A percentile compares a stretch with the other conserved stretches of the same genome.
phyloP scores from a whole-genome alignment of 352 stramenopile genomes.

The Phytophthora pistaciae region DNA sequence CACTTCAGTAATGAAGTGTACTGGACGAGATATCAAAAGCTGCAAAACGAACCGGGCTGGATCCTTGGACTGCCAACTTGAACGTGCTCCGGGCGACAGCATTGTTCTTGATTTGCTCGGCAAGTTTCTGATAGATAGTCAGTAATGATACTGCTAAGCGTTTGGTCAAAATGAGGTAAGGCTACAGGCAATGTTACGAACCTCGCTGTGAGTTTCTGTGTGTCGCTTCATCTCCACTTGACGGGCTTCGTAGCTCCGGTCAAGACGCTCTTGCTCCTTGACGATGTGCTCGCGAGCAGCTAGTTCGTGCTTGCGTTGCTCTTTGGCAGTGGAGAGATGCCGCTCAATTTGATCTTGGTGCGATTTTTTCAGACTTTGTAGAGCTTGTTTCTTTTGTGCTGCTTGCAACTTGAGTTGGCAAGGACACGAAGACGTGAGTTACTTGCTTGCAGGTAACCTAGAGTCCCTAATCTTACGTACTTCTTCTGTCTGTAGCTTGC shows the following conservation, averaged over 20 bases:
- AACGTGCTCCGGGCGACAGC: constrained; percentile 26
- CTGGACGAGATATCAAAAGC: background rate
- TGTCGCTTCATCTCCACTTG: constrained; percentile 28
- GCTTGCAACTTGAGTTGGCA: constrained; percentile 16
- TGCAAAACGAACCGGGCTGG: constrained; percentile 33
- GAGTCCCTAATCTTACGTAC: constrained; percentile 1
- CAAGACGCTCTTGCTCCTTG: constrained; percentile 25
- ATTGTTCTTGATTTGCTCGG: constrained; percentile 47
- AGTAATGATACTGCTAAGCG: background rate
- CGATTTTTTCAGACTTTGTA: constrained; percentile 36
- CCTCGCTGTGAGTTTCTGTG: constrained; percentile 20
- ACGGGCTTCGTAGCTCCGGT: constrained; percentile 18
- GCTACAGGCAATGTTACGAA: constrained; percentile 9
- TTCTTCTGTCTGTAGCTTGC: constrained; percentile 31
- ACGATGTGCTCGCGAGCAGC: constrained; percentile 21
- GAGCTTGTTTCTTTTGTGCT: constrained; percentile 28
- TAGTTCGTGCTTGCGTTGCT: constrained; percentile 33
- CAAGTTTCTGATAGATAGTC: constrained; percentile 21
- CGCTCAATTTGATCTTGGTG: constrained; percentile 44
- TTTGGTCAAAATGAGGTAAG: background rate
- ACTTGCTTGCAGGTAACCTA: too few species aligned
- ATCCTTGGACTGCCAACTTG: constrained; percentile 28
- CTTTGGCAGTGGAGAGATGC: constrained; percentile 17
- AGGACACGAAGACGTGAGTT: background rate
- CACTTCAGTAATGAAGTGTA: background rate